Base-by-base conservation (phyloP, 2,329 filamentous ascomycete genomes). In the Ophiostoma australiae region DNA sequence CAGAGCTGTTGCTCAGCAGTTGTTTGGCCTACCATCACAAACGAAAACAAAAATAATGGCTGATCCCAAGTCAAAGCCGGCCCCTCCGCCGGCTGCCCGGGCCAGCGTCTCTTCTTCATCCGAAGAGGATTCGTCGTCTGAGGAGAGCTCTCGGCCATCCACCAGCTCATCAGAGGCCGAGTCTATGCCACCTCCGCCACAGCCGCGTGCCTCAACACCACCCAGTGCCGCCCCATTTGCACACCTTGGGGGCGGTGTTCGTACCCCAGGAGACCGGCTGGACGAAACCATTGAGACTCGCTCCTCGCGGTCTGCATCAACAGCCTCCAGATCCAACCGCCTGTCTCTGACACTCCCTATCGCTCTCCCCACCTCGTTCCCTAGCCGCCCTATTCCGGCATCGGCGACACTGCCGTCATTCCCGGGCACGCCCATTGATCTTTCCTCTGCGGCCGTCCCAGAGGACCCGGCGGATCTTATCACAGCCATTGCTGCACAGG, bases 401-500 rank as follows among this genome's bases (percentile, higher is more conserved):
- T 82, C 84, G 0, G 79, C 83, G 1, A 77, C 81, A 1, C 70
- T 74, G 17, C 70, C 74, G 1, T 84, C 84, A 0, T 80, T 83
- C 35, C 85, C 86, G 2, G 81, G 83, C 13, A 87, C 86, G 1
- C 85, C 86, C 1, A 76, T 80, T 61, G 82, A 86, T 67, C 31
- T 71, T 5, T 80, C 80, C 2, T 80, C 83, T 0, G 78, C 76
- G 8, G 76, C 79, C 58, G 82, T 82, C 1, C 85, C 85, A 1
- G 80, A 82, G 52, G 87, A 90, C 73, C 82, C 87, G 69, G 86
- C 85, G 76, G 84, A 89, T 69, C 91, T 97, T 76, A 89, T 99
- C 74, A 94, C 93, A 73, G 91, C 94, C 71, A 91, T 99, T 76
- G 95, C 95, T 65, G 90, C 92, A 17, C 94, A 98, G 81, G 95